phyloP scores from a whole-genome alignment of 208 protist species.

The Novymonas esmeraldas region DNA sequence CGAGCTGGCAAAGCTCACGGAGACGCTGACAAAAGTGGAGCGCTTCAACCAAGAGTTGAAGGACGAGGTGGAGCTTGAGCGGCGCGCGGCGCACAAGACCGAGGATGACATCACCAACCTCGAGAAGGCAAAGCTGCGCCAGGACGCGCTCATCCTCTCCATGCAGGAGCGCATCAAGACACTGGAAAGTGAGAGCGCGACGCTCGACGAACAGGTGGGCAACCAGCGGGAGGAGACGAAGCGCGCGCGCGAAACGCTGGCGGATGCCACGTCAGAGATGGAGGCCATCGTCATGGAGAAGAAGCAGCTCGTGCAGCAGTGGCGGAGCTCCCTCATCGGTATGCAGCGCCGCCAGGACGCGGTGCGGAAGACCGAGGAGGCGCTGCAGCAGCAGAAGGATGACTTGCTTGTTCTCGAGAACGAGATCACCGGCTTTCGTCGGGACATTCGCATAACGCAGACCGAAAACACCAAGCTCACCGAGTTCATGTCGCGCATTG shows the following conservation, averaged over 20 bases:
- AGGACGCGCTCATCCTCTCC: conserved; percentile 91
- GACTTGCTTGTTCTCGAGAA: conserved; percentile 90
- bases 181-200: conserved; percentile 84
- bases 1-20: conserved; percentile 92
- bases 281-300: conserved; percentile 95
- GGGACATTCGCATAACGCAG: conserved; percentile 82
- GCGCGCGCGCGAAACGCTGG: conserved; percentile 85
- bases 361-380: conserved; percentile 92
- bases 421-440: conserved; percentile 92
- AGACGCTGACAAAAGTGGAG: conserved; percentile 91
- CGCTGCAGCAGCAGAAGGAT: conserved; percentile 91
- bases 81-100: conserved; percentile 95
- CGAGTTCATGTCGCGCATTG: conserved; percentile 90
- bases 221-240: conserved; percentile 92
- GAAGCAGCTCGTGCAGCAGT: conserved; percentile 95
- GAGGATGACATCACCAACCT: conserved; percentile 95
- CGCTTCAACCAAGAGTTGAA: conserved; percentile 95
- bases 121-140: conserved; percentile 91
- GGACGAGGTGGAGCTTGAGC: conserved; percentile 93
- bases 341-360: conserved; percentile 95
- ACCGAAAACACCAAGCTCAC: conserved; percentile 91
- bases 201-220: conserved; percentile 85
- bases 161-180: conserved; percentile 86
- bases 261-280: conserved; percentile 94
- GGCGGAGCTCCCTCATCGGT: conserved; percentile 92